Evolutionary conservation across 306 rosid species (phyloP).

Genomic region (Gastrolobium bilobum): DNA sequence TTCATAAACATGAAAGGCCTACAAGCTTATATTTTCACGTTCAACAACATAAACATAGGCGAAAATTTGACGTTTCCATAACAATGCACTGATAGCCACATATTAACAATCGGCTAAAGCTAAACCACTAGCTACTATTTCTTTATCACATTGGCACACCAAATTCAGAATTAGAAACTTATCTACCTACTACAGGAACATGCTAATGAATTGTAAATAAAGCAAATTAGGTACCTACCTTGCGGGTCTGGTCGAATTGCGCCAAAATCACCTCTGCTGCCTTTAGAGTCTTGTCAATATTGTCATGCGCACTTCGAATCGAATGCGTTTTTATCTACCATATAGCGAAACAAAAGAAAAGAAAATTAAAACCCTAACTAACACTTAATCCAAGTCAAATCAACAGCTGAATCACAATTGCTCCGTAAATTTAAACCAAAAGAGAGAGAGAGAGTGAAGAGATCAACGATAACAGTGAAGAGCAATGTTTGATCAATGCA

Average conservation of each 20-base stretch:
- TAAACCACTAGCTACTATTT: not conserved
- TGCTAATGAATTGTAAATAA: not conserved
- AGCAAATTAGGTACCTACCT: slow-evolving; percentile 56
- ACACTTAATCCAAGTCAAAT: not conserved
- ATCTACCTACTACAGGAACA: not conserved
- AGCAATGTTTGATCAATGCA: not conserved
- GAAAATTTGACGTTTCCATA: not conserved
- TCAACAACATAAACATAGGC: not conserved
- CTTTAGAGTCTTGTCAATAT: slow-evolving; percentile 75
- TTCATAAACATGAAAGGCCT: not conserved
- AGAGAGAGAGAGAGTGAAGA: not conserved
- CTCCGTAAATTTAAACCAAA: not conserved
- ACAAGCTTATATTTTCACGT: not conserved
- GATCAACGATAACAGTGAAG: not conserved
- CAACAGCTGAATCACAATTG: slow-evolving; percentile 30
- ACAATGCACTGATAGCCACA: not conserved
- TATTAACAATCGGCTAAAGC: not conserved
- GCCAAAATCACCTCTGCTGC: slow-evolving; percentile 67
- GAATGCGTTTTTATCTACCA: slow-evolving; percentile 77
- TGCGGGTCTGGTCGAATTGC: slow-evolving; percentile 74
- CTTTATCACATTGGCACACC: not conserved
- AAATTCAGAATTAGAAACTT: not conserved
- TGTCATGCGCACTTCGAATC: slow-evolving; percentile 79
- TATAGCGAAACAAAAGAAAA: not conserved
- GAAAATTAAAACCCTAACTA: slow-evolving; percentile 4